Evolutionary conservation across 2,329 filamentous ascomycete genomes (phyloP).

Genomic region (Tolypocladium cylindrosporum): DNA sequence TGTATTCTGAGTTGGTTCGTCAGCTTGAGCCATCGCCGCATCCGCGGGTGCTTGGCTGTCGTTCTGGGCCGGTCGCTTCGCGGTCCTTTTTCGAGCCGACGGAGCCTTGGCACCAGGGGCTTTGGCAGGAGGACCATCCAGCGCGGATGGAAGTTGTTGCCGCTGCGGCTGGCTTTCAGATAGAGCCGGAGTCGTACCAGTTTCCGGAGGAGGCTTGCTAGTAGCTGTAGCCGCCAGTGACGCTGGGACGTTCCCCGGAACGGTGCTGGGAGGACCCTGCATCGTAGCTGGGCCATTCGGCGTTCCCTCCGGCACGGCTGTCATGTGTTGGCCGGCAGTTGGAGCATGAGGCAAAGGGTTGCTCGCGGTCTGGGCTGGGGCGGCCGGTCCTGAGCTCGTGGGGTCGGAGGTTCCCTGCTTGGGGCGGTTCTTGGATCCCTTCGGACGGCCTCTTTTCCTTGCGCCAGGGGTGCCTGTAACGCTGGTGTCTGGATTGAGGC

Average conservation of each 20-base stretch:
- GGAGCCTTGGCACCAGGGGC: not conserved
- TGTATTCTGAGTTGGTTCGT: constrained; percentile 1
- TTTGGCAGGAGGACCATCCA: not conserved
- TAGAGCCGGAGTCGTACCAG: not conserved
- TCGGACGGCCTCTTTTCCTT: constrained; percentile 30
- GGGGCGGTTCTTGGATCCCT: constrained; percentile 34
- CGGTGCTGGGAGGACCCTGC: not conserved
- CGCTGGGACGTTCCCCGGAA: not conserved
- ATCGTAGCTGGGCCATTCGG: not conserved
- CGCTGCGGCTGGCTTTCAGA: not conserved
- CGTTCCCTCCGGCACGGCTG: not conserved
- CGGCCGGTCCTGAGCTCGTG: not conserved
- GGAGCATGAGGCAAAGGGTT: constrained; percentile 3
- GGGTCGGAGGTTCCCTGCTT: constrained; percentile 11
- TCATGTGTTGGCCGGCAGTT: not conserved
- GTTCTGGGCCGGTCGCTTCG: constrained; percentile 1
- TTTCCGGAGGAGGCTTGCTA: not conserved
- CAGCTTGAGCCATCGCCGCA: not conserved
- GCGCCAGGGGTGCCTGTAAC: constrained; percentile 11
- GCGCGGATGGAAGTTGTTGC: not conserved
- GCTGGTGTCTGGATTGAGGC: constrained; percentile 6
- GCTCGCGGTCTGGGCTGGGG: not conserved
- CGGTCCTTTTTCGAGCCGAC: not conserved
- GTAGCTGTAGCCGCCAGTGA: not conserved
- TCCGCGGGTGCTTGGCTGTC: not conserved